These are phyloP conservation scores for Lichtheimia hyalospora DNA, from an alignment of 371 early-diverging fungal genomes.

Conservation along the genomic window DNA sequence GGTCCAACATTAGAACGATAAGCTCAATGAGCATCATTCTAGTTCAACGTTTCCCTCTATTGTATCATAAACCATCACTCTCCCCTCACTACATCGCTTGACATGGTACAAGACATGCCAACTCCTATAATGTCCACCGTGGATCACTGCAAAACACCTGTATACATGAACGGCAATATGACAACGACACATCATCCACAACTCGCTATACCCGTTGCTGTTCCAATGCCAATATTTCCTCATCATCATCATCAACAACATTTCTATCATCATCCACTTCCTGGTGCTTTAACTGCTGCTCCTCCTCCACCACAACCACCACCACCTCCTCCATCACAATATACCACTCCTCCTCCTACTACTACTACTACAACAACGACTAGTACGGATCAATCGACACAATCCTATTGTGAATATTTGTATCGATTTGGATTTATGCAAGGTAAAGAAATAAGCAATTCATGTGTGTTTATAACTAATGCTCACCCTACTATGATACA, in stretches of 20 bases:
- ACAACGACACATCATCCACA: neutral
- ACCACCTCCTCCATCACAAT: neutral
- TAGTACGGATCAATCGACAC: conserved; percentile 3
- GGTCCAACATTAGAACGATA: too few species aligned
- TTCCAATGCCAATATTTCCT: conserved; percentile 13
- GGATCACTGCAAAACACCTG: conserved; percentile 6
- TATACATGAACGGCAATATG: conserved; percentile 10
- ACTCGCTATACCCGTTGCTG: conserved; percentile 18
- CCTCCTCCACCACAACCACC: conserved; percentile 2
- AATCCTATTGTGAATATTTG: conserved; percentile 22
- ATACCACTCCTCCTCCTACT: conserved; percentile 3
- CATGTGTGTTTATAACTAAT: neutral
- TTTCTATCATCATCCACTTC: conserved; percentile 1
- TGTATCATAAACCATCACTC: conserved; percentile 8
- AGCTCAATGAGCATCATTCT: too few species aligned
- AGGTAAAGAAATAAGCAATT: conserved; percentile 7
- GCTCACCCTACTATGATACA: neutral
- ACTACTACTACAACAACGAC: too few species aligned
- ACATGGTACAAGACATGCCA: conserved; percentile 18
- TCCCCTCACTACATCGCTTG: neutral
- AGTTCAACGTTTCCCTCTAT: neutral
- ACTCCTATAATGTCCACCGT: conserved; percentile 12
- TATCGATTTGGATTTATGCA: conserved; percentile 28
- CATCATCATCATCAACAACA: conserved; percentile 10
- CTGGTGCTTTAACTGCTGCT: neutral